These are phyloP conservation scores for Aeminium ludgeri DNA, from an alignment of 495 filamentous ascomycete genomes.

Conservation along the genomic window DNA sequence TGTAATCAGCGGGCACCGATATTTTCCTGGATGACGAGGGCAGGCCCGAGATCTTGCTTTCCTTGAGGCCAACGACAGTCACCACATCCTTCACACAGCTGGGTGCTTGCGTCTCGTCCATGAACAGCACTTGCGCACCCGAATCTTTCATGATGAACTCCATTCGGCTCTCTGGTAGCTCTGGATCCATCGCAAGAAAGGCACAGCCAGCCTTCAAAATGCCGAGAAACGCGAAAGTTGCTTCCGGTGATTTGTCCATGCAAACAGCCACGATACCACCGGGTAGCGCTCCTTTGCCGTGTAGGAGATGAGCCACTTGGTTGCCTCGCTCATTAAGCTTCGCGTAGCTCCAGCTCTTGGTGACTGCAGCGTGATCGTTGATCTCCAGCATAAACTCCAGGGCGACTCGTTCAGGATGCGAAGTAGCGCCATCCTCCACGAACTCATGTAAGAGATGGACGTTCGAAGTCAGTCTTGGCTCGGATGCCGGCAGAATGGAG, in stretches of 20 bases:
- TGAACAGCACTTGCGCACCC: constrained; percentile 34
- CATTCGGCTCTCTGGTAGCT: constrained; percentile 42
- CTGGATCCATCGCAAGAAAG: constrained; percentile 60
- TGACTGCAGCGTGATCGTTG: constrained; percentile 19
- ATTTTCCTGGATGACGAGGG: too few relatives aligned
- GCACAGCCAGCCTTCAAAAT: constrained; percentile 68
- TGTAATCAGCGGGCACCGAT: constrained; percentile 20
- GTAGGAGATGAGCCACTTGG: constrained; percentile 39
- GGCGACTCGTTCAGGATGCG: constrained; percentile 33
- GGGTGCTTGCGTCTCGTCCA: constrained; percentile 16
- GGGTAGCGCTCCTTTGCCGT: constrained; percentile 20
- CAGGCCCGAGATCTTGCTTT: too few relatives aligned
- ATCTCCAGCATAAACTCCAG: constrained; percentile 42
- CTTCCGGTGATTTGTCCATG: constrained; percentile 65
- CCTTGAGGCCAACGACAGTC: constrained; percentile 10
- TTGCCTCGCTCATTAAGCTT: constrained; percentile 46
- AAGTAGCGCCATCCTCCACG: constrained; percentile 32
- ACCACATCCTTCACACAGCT: constrained; percentile 14
- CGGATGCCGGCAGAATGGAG: constrained; percentile 37
- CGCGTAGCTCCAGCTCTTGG: constrained; percentile 41
- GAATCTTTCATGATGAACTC: constrained; percentile 52
- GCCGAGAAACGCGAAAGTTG: constrained; percentile 63
- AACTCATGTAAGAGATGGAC: constrained; percentile 43
- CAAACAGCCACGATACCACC: constrained; percentile 53
- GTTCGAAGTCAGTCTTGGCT: constrained; percentile 28